Percentiles rank a stretch among this genome's conserved stretches.
phyloP scores from a whole-genome alignment of 345 rosid genomes.

The Salix udensis region DNA sequence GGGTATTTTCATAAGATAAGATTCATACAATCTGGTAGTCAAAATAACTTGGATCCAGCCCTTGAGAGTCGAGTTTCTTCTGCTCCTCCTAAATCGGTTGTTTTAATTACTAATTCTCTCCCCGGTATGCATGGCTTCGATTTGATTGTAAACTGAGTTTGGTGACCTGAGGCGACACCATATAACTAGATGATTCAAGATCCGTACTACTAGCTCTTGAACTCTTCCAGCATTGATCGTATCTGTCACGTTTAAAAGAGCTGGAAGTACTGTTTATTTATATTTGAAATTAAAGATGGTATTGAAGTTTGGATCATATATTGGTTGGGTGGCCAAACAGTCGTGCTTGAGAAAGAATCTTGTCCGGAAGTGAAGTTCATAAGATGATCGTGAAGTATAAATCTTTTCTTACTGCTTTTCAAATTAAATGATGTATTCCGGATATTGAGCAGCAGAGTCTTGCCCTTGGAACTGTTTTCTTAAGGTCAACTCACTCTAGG shows the following conservation, averaged over 20 bases:
- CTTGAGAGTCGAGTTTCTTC: not conserved
- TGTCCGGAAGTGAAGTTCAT: no score
- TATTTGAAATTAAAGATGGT: no score
- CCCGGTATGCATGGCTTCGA: not conserved
- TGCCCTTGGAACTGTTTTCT: not conserved
- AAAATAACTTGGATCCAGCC: conserved; percentile 6
- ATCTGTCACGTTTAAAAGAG: not conserved
- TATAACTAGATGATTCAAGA: not conserved
- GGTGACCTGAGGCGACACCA: not conserved
- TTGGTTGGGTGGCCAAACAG: no score
- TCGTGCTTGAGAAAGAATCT: no score
- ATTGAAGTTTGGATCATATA: no score
- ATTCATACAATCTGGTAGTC: no score
- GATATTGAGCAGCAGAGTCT: not conserved
- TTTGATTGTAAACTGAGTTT: not conserved
- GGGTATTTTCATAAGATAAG: conserved; percentile 12
- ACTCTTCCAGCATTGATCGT: not conserved
- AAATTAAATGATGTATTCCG: not conserved
- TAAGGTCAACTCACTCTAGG: not conserved
- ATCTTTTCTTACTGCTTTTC: not conserved
- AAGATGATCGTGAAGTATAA: not conserved
- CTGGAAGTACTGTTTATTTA: no score
- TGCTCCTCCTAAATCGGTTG: no score
- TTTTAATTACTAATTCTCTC: no score
- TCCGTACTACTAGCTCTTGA: not conserved